These are phyloP conservation scores for Oryza australiensis DNA, from an alignment of 176 grass and related monocot genomes.

Conservation along the genomic window DNA sequence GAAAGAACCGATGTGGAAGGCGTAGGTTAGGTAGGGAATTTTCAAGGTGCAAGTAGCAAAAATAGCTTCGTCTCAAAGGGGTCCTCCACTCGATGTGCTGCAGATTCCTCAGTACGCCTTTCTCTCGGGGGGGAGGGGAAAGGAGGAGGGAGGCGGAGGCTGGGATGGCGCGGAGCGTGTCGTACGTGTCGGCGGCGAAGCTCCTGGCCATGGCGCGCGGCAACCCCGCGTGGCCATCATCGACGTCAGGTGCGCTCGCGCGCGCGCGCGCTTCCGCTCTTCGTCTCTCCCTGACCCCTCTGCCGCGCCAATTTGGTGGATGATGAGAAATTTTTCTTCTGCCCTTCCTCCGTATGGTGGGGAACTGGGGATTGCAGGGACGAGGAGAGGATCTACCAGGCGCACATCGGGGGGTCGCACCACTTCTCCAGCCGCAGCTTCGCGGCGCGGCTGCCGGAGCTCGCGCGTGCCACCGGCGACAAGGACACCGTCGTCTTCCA, in stretches of 20 bases:
- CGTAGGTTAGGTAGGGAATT: too few species aligned
- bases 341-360: not conserved
- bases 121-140: not conserved
- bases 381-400: slow-evolving; percentile 81
- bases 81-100: not conserved
- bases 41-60: not conserved
- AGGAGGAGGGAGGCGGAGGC: not conserved
- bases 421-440: slow-evolving; percentile 84
- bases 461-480: slow-evolving; percentile 45
- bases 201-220: slow-evolving; percentile 61
- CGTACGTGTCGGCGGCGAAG: slow-evolving; percentile 70
- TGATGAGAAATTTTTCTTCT: not conserved
- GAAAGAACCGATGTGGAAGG: too few species aligned
- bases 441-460: slow-evolving; percentile 61
- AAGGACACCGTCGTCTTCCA: slow-evolving; percentile 96
- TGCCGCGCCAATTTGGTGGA: not conserved
- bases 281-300: not conserved
- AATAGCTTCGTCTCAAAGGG: not conserved
- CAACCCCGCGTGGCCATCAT: slow-evolving; percentile 57
- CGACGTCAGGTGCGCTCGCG: slow-evolving; percentile 61
- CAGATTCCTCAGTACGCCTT: not conserved
- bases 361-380: slow-evolving; percentile 49
- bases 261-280: too few species aligned
- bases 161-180: slow-evolving; percentile 59
- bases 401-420: slow-evolving; percentile 73